Evolutionary conservation across 768 basidiomycete species (phyloP).

Genomic region (Lentinula edodes): DNA sequence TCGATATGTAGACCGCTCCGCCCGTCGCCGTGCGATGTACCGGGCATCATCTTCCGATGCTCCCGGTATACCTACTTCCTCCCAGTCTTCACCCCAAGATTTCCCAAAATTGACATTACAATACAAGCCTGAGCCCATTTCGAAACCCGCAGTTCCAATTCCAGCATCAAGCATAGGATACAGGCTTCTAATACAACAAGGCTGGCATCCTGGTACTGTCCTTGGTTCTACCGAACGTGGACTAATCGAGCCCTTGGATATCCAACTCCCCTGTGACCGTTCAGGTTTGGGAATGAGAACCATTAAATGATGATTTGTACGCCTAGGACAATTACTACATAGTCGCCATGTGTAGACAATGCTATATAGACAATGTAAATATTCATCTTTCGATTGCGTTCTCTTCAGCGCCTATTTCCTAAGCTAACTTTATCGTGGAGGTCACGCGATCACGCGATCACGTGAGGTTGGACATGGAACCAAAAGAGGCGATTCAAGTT

Average conservation of each 20-base stretch:
- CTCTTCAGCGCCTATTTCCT: no score
- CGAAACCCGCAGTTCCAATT: constrained; percentile 44
- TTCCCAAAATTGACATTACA: constrained; percentile 15
- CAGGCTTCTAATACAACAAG: constrained; percentile 63
- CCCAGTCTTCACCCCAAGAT: constrained; percentile 8
- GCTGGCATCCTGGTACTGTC: constrained; percentile 66
- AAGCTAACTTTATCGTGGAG: no score
- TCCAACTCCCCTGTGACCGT: constrained; percentile 23
- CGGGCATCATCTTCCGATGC: constrained; percentile 46
- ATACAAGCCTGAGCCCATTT: constrained; percentile 17
- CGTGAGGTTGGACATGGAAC: constrained; percentile 10
- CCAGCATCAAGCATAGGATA: constrained; percentile 61
- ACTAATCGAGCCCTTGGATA: constrained; percentile 47
- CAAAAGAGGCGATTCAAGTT: constrained; percentile 11
- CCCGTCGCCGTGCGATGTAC: constrained; percentile 58
- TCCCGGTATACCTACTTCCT: constrained; percentile 29
- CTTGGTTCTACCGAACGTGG: constrained; percentile 33
- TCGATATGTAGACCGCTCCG: constrained; percentile 65
- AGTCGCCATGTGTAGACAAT: no score
- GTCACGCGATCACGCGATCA: constrained; percentile 4
- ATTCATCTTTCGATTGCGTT: no score
- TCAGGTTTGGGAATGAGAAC: constrained; percentile 50
- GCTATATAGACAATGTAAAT: no score
- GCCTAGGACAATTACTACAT: no score
- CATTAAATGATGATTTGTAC: background rate